Conservation (phyloP, 306 rosid species). For the Rosa rugosa region DNA sequence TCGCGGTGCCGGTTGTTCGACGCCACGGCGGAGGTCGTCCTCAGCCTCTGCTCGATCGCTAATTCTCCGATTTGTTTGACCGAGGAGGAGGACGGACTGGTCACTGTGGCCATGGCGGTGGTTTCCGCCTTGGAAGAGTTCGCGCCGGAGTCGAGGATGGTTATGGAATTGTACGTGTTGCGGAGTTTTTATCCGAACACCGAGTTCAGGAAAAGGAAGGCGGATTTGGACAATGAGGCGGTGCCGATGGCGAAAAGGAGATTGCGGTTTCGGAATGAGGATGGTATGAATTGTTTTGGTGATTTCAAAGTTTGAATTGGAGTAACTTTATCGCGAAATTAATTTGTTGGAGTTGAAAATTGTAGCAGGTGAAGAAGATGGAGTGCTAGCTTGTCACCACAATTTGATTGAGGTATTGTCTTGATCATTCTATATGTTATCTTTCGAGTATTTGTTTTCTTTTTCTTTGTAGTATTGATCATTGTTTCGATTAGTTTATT, state of each 20-base stretch:
- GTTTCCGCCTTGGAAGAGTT: constrained; percentile 15
- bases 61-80: constrained; percentile 22
- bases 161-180: constrained; percentile 4
- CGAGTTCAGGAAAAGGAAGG: constrained; percentile 26
- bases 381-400: neutral
- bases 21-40: constrained; percentile 23
- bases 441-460: neutral
- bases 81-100: constrained; percentile 21
- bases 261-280: constrained; percentile 7
- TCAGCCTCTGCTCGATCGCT: constrained; percentile 25
- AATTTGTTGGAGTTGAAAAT: neutral
- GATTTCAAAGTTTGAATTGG: neutral
- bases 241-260: constrained; percentile 18
- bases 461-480: neutral
- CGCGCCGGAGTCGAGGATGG: constrained; percentile 8
- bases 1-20: constrained; percentile 22
- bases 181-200: constrained; percentile 6
- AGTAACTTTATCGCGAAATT: neutral
- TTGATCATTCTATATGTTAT: neutral
- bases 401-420: constrained; percentile 1
- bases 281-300: constrained; percentile 23
- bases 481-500: neutral
- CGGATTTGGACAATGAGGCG: constrained; percentile 4
- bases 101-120: constrained; percentile 16
- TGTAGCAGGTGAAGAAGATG: constrained; percentile 20